A percentile compares a stretch with the other conserved stretches of the same genome.
Conservation (phyloP, 192 early-diverging fungal genomes). For the Entomortierella parvispora region DNA sequence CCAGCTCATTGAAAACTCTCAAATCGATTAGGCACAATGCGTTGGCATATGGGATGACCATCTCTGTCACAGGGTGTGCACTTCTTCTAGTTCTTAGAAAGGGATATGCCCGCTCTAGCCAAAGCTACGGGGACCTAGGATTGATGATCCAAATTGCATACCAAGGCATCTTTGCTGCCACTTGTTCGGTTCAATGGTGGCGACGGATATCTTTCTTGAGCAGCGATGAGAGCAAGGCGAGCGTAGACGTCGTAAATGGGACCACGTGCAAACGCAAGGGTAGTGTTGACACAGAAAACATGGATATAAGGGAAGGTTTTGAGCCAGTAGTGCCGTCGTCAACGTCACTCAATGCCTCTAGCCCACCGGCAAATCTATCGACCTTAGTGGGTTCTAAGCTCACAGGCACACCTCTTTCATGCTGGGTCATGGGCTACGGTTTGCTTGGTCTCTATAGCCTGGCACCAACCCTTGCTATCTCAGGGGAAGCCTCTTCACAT, state of each 20-base stretch:
- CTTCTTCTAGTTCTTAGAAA: constrained; percentile 17
- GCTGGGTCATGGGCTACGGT: constrained; percentile 33
- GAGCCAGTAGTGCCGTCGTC: too few relatives aligned
- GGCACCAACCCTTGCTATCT: background rate
- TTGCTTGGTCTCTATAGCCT: constrained; percentile 22
- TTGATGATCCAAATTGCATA: constrained; percentile 13
- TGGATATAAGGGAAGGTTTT: background rate
- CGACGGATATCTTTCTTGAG: constrained; percentile 6
- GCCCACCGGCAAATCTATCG: background rate
- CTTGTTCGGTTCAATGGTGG: constrained; percentile 44
- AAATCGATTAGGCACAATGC: constrained; percentile 24
- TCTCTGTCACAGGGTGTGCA: constrained; percentile 32
- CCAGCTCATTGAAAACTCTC: constrained; percentile 3
- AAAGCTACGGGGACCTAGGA: constrained; percentile 7
- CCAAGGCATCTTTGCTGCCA: constrained; percentile 34
- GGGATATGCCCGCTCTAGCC: constrained; percentile 1
- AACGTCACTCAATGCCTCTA: too few relatives aligned
- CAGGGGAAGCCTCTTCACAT: background rate
- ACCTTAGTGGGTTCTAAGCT: background rate
- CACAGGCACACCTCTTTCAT: constrained; percentile 13
- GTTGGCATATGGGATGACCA: constrained; percentile 28
- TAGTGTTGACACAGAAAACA: background rate
- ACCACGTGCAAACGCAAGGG: background rate
- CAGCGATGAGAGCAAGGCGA: background rate
- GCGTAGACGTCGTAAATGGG: background rate